phyloP scores from a whole-genome alignment of 2,329 filamentous ascomycete genomes.

The Thielaviopsis euricoi region DNA sequence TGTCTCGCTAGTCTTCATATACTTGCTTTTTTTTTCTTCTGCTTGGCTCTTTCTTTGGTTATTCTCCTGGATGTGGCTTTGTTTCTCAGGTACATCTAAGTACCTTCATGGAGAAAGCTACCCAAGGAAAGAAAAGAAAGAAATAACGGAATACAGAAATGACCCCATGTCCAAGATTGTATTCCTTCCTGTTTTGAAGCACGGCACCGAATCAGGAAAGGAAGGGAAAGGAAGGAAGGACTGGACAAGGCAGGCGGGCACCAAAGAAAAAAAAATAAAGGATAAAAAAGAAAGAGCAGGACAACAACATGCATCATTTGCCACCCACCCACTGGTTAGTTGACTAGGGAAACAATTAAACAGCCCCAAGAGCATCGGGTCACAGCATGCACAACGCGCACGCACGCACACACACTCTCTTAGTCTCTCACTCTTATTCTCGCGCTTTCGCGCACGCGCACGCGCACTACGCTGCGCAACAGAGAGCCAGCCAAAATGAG shows the following conservation, averaged over 20 bases:
- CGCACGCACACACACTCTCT: too few relatives aligned
- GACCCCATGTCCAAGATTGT: neutral
- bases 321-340: too few relatives aligned
- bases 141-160: neutral
- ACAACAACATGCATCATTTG: too few relatives aligned
- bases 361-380: neutral
- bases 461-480: too few relatives aligned
- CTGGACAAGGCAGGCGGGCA: too few relatives aligned
- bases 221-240: too few relatives aligned
- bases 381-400: too few relatives aligned
- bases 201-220: neutral
- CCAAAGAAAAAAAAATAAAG: neutral
- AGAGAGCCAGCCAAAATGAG: too few relatives aligned
- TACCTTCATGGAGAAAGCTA: neutral
- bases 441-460: too few relatives aligned
- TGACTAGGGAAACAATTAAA: neutral
- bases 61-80: neutral
- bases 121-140: neutral
- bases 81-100: neutral
- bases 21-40: neutral
- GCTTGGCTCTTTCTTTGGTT: neutral
- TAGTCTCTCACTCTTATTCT: too few relatives aligned
- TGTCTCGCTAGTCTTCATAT: too few relatives aligned
- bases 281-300: neutral
- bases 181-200: neutral